Conservation (phyloP, 2,329 filamentous ascomycete genomes). For the Colletotrichum sp. region DNA sequence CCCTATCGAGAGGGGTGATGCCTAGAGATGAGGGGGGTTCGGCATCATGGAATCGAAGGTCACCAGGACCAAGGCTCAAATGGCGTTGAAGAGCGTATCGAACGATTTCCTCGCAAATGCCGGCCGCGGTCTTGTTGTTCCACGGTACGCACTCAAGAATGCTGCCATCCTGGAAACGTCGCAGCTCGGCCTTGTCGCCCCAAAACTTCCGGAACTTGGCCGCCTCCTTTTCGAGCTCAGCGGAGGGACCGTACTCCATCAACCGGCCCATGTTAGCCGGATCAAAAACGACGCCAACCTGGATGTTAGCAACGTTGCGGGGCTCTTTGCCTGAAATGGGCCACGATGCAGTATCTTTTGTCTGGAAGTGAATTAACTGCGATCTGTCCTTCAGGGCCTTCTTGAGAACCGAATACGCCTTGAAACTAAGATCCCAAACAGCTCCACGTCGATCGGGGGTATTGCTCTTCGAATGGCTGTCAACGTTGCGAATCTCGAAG, state of each 20-base stretch:
- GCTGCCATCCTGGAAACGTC: constrained; percentile 93
- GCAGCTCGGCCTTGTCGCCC: constrained; percentile 91
- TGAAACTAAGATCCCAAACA: constrained; percentile 52
- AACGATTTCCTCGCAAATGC: constrained; percentile 82
- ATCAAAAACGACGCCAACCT: constrained; percentile 75
- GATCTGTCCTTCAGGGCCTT: constrained; percentile 79
- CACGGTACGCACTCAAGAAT: constrained; percentile 93
- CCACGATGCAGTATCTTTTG: constrained; percentile 48
- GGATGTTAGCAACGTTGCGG: constrained; percentile 41
- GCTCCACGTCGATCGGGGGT: constrained; percentile 46
- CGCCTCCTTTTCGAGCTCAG: constrained; percentile 84
- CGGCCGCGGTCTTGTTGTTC: constrained; percentile 66
- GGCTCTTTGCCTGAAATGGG: constrained; percentile 35
- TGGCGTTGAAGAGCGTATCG: constrained; percentile 74
- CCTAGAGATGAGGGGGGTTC: constrained; percentile 55
- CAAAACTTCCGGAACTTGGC: constrained; percentile 88
- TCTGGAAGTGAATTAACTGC: constrained; percentile 67
- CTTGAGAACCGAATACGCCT: constrained; percentile 68
- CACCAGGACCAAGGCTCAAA: constrained; percentile 62
- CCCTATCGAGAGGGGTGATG: constrained; percentile 50
- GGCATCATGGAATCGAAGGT: constrained; percentile 56
- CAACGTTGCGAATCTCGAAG: constrained; percentile 40
- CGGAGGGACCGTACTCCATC: constrained; percentile 87
- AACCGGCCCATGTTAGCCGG: constrained; percentile 73
- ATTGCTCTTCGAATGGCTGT: constrained; percentile 29